Percentiles rank a stretch among this genome's conserved stretches.
Evolutionary conservation across 306 rosid genomes (phyloP).

Genomic region (Geum urbanum): DNA sequence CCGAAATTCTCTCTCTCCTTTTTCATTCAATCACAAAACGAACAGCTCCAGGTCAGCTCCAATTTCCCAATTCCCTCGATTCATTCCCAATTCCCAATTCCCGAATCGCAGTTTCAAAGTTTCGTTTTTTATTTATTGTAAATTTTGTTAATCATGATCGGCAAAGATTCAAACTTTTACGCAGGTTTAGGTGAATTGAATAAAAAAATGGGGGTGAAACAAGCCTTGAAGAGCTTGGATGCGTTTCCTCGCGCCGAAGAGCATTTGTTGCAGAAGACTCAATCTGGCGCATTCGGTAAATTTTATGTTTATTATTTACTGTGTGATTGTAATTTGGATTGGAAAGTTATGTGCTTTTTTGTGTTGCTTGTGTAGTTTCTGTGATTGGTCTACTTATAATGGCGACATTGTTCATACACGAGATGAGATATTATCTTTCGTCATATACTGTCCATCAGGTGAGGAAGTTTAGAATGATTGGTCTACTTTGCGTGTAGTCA

Average conservation of each 20-base stretch:
- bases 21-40: background rate
- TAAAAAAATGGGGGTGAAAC: constrained; percentile 62
- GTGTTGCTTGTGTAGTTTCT: constrained; percentile 49
- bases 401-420: constrained; percentile 79
- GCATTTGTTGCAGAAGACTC: constrained; percentile 85
- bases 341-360: background rate
- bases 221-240: constrained; percentile 68
- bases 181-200: background rate
- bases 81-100: background rate
- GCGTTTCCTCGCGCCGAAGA: constrained; percentile 99
- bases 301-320: background rate
- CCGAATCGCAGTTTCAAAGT: too few relatives aligned
- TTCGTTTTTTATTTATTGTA: too few relatives aligned
- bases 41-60: background rate
- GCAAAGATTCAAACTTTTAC: too few relatives aligned
- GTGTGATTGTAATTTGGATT: constrained; percentile 6
- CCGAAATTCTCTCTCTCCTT: background rate
- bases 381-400: constrained; percentile 68
- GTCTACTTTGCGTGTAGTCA: too few relatives aligned
- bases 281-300: constrained; percentile 93
- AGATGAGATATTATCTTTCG: constrained; percentile 81
- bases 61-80: background rate
- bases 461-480: constrained; percentile 13
- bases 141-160: too few relatives aligned
- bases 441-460: constrained; percentile 89